phyloP scores from a whole-genome alignment of 1,284 basidiomycete genomes.

The Trichosporon ovoides region DNA sequence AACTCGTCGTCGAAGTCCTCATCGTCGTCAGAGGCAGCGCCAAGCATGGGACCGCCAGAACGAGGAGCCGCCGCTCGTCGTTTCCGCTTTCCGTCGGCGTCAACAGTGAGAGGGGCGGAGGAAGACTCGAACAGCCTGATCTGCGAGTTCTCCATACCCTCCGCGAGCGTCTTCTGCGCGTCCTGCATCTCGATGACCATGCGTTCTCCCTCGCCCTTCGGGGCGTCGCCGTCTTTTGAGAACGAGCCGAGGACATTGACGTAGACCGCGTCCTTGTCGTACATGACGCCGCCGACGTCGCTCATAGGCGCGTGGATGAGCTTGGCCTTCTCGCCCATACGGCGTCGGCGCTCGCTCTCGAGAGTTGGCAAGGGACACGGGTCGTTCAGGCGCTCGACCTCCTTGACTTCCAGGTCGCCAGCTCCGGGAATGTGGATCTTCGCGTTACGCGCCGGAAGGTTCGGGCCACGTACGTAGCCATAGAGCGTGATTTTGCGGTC shows the following conservation, averaged over 20 bases:
- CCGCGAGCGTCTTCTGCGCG: slow-evolving; percentile 72
- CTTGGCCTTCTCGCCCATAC: slow-evolving; percentile 92
- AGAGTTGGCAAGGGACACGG: slow-evolving; percentile 91
- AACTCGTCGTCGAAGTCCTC: slow-evolving; percentile 42
- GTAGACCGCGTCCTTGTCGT: slow-evolving; percentile 98
- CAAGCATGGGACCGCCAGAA: slow-evolving; percentile 39
- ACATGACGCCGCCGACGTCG: slow-evolving; percentile 92
- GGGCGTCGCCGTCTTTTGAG: slow-evolving; percentile 56
- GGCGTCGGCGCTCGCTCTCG: slow-evolving; percentile 86
- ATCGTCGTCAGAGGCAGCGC: slow-evolving; percentile 41
- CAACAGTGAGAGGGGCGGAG: slow-evolving; percentile 55
- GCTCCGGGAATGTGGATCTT: slow-evolving; percentile 90
- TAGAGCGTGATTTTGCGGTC: slow-evolving; percentile 87
- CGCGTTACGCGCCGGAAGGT: slow-evolving; percentile 73
- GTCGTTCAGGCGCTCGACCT: slow-evolving; percentile 72
- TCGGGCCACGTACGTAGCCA: slow-evolving; percentile 89
- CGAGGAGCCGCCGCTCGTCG: slow-evolving; percentile 37
- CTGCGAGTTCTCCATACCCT: slow-evolving; percentile 70
- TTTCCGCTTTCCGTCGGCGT: slow-evolving; percentile 25
- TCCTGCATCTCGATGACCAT: slow-evolving; percentile 98
- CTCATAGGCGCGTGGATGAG: slow-evolving; percentile 98
- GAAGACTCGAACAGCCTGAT: slow-evolving; percentile 84
- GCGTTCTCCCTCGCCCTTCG: slow-evolving; percentile 84
- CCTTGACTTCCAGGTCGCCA: slow-evolving; percentile 74
- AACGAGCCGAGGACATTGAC: slow-evolving; percentile 96